Base-by-base conservation (phyloP, 129 eudicot species). In the Tanacetum coccineum region DNA sequence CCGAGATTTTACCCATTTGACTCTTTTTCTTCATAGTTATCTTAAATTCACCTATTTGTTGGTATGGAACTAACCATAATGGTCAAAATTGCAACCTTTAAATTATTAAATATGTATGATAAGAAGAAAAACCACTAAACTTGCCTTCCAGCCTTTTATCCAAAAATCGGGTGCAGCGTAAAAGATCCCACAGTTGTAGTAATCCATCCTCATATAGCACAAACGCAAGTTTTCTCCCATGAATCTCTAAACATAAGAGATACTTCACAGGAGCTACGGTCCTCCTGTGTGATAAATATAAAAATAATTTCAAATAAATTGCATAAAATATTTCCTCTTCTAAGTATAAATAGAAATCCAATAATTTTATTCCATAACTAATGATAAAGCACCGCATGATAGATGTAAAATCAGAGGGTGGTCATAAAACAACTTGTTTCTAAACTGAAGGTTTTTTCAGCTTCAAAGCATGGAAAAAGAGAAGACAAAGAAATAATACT, bases 181-280 rank as follows among this genome's bases (percentile, higher is more conserved):
- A 62, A 76, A 82, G 80, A 81, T 93, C 99, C 99, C 99, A 93
- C 48, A 93, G 75, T 61, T 78, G 81, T 64, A 93, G 47, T 61
- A 59, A 66, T 60, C 99, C 96, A 89, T 93, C 95, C 71, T 82
- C 78, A 78, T 93, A 95, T 61, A 93, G 88, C 75, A 89, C 90
- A 81, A 84, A 54, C 22, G 86, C 80, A 76, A 84, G 77, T 71
- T 79, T 82, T 75, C 77, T 82, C 68, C 82, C 84, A 56, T 79
- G 76, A 65, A 86, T 67, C 77, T 80, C 86, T 40, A 81, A 79
- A 21, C 88, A 60, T 65, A 64, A 75, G 58, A 89, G 49, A 79
- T 78, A 87, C 83, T 59, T 83, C 73, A 93, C 96, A 21, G 88
- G 67, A 58, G 96, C 90, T 42, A 79, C 69, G 6, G 60, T 62